Conservation (phyloP, 352 stramenopile genomes). For the Phytophthora macrochlamydospora region DNA sequence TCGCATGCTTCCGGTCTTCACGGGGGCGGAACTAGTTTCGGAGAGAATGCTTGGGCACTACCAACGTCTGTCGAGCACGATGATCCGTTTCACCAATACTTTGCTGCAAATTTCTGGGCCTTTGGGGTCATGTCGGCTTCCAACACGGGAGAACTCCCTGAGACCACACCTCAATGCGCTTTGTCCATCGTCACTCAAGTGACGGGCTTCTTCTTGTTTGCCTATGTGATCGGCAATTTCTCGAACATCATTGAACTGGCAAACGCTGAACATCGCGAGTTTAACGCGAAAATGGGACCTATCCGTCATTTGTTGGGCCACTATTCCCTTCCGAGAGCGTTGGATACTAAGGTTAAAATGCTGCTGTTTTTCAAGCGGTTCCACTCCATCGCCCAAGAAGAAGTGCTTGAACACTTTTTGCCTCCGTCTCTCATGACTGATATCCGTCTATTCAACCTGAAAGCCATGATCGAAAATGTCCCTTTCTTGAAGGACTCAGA, state of each 20-base stretch:
- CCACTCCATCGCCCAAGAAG: conserved; percentile 58
- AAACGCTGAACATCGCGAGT: conserved; percentile 51
- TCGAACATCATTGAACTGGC: conserved; percentile 54
- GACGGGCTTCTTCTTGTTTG: conserved; percentile 56
- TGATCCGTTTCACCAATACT: conserved; percentile 39
- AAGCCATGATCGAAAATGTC: conserved; percentile 56
- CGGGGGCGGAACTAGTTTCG: conserved; percentile 28
- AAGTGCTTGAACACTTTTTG: conserved; percentile 45
- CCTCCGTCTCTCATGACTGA: conserved; percentile 53
- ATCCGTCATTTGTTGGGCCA: conserved; percentile 50
- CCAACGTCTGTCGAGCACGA: conserved; percentile 29
- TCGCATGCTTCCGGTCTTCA: conserved; percentile 21
- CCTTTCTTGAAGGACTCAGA: conserved; percentile 46
- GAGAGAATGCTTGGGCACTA: conserved; percentile 46
- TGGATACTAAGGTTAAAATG: conserved; percentile 54
- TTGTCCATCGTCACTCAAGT: conserved; percentile 56
- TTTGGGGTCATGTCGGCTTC: conserved; percentile 68
- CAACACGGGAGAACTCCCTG: conserved; percentile 41
- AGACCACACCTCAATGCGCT: conserved; percentile 44
- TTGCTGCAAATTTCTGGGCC: conserved; percentile 56
- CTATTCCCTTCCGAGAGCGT: conserved; percentile 40
- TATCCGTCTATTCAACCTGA: conserved; percentile 49
- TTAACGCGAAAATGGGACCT: conserved; percentile 50
- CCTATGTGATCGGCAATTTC: conserved; percentile 67
- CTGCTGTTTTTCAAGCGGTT: conserved; percentile 67